Evolutionary conservation across 2,329 filamentous ascomycete genomes (phyloP).

Genomic region (Amauroascus verrucosus): DNA sequence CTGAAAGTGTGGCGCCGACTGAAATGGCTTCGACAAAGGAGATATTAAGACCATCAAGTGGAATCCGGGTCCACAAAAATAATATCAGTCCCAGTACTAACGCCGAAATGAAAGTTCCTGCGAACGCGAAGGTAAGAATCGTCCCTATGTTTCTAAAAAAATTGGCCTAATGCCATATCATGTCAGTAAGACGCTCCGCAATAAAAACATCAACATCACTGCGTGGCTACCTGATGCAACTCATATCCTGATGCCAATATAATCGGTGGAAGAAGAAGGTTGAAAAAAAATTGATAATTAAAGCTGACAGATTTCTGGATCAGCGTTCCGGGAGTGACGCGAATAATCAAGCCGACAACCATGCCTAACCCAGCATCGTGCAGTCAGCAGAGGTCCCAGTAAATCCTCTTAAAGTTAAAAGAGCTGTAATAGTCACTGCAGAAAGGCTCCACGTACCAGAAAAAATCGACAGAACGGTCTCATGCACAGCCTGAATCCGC

Average conservation of each 20-base stretch:
- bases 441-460: conserved; percentile 49
- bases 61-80: conserved; percentile 78
- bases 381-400: not conserved
- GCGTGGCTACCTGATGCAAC: conserved; percentile 72
- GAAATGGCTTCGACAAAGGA: conserved; percentile 93
- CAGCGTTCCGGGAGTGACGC: conserved; percentile 68
- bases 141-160: conserved; percentile 98
- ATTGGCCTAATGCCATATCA: conserved; percentile 51
- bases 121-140: conserved; percentile 95
- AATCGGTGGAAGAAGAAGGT: conserved; percentile 93
- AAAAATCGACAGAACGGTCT: conserved; percentile 97
- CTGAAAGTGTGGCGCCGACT: conserved; percentile 88
- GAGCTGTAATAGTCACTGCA: too few species aligned
- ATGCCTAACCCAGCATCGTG: conserved; percentile 55
- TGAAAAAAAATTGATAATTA: conserved; percentile 99
- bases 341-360: conserved; percentile 82
- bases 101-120: conserved; percentile 91
- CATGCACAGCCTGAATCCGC: conserved; percentile 94
- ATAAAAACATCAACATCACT: not conserved
- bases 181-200: not conserved
- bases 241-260: conserved; percentile 97
- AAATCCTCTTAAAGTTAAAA: too few species aligned
- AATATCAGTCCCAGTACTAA: conserved; percentile 85
- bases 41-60: conserved; percentile 74
- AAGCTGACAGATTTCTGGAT: conserved; percentile 90